Conservation (phyloP, 129 eudicot species). For the Pulicaria dysenterica region DNA sequence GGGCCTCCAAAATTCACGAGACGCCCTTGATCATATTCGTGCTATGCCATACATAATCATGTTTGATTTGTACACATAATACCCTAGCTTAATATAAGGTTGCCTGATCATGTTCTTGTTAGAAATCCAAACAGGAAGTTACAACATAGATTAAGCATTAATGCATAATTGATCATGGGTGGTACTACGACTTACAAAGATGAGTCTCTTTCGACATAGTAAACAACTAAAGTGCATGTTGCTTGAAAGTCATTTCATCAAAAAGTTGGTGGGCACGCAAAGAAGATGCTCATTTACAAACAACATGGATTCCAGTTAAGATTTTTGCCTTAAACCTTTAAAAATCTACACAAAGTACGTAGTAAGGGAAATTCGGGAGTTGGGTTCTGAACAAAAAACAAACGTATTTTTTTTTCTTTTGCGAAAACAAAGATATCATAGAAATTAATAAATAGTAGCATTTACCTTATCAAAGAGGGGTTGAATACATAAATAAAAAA, state of each 20-base stretch:
- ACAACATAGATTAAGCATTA: not conserved
- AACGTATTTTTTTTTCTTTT: no score
- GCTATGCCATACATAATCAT: conserved; percentile 14
- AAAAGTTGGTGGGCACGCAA: conserved; percentile 28
- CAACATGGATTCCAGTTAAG: not conserved
- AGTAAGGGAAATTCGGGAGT: no score
- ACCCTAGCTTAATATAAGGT: not conserved
- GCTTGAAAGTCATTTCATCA: conserved; percentile 34
- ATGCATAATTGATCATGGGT: conserved; percentile 14
- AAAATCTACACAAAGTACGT: no score
- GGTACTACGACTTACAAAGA: not conserved
- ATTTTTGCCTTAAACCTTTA: no score
- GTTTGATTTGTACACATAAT: not conserved
- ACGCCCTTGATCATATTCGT: no score
- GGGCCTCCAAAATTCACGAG: no score
- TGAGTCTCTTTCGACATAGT: not conserved
- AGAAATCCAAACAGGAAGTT: conserved; percentile 3
- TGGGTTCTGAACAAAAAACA: no score
- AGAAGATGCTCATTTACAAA: not conserved
- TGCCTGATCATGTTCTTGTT: conserved; percentile 2
- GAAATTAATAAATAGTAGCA: no score
- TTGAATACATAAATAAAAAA: no score
- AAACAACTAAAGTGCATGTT: not conserved
- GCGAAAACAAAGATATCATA: no score
- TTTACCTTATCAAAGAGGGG: no score